Conservation (phyloP, 352 stramenopile genomes). For the Pythium folliculosum region DNA sequence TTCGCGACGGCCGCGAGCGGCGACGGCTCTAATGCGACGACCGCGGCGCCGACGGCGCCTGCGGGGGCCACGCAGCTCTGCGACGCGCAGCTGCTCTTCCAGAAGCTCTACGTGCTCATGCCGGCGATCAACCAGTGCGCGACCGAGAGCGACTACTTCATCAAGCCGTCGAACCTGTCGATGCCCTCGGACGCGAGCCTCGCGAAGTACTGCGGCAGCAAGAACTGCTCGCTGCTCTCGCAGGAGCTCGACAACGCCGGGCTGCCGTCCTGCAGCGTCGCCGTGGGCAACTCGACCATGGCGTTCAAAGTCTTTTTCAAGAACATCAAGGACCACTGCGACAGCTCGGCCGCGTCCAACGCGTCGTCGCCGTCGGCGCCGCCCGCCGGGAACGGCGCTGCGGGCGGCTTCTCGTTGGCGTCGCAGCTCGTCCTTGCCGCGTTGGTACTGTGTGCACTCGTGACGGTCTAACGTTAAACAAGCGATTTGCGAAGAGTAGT, state of each 20-base stretch:
- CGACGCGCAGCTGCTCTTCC: slow-evolving; percentile 42
- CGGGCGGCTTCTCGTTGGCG: background rate
- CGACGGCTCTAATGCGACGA: slow-evolving; percentile 1
- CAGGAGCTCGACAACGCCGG: slow-evolving; percentile 40
- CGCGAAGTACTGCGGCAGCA: slow-evolving; percentile 37
- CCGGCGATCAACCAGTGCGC: slow-evolving; percentile 49
- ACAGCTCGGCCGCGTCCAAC: slow-evolving; percentile 4
- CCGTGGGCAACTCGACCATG: slow-evolving; percentile 28
- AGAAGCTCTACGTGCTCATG: slow-evolving; percentile 54
- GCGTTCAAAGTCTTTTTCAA: slow-evolving; percentile 43
- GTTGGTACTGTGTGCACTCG: too few relatives aligned
- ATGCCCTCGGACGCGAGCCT: slow-evolving; percentile 30
- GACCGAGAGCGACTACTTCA: slow-evolving; percentile 38
- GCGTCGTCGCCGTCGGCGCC: background rate
- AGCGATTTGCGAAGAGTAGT: too few relatives aligned
- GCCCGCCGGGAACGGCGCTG: background rate
- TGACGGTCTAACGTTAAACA: too few relatives aligned
- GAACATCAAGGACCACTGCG: slow-evolving; percentile 32
- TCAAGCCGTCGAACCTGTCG: slow-evolving; percentile 31
- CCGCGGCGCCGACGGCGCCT: slow-evolving; percentile 2
- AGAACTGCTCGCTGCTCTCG: slow-evolving; percentile 40
- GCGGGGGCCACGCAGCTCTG: slow-evolving; percentile 20
- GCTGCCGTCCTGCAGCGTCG: slow-evolving; percentile 36
- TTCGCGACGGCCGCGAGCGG: background rate
- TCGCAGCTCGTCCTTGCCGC: too few relatives aligned